Base-by-base conservation (phyloP, 2,329 filamentous ascomycete species). In the Colletotrichum sp. region DNA sequence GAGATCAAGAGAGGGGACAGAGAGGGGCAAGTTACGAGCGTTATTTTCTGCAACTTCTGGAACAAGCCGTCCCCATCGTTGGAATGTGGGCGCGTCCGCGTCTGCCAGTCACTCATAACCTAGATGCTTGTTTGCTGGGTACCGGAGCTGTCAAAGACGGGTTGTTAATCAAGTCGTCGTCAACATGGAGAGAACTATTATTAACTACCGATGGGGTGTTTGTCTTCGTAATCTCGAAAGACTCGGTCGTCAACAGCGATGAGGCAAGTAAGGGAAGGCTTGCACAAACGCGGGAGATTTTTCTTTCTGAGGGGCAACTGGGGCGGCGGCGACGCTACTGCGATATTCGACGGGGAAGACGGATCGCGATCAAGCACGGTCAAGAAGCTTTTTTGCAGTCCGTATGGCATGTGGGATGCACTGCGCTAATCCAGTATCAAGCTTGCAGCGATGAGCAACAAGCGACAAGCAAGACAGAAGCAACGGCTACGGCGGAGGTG, bases 401-500 rank as follows among this genome's bases (percentile, higher is more conserved):
- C 60, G 61, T 38, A 18, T 38, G 28, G 61, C 52, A 61, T 71
- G 52, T 34, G 32, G 71, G 30, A 64, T 55, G 32, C 24, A 26
- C 26, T 56, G 28, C 65, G 36, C 18, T 13, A 16, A 30, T 26
- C 8, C 43, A 65, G 21, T 12, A 43, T 18, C 62, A 38, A 62
- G 58, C 36, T 24, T 36, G 66, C 56, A 69, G 56, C 28, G 38
- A 69, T 30, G 38, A 56, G 38, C 43, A 52, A 43, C 48, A 52
- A 34, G 60, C 52, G 48, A 48, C 13, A 60, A 58, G 48, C 26
- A 66, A 30, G n/a, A 18, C 28, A 21, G 13, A 52, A 71, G n/a
- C 48, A 81, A 78, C 3, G 79, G 77, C 18, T 78, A 71, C 21
- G 71, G 76, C 5, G 78, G 70, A 10, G 70, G 60, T 16, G 76